Base-by-base conservation (phyloP, 331 rosid species). In the Malus hybrid region DNA sequence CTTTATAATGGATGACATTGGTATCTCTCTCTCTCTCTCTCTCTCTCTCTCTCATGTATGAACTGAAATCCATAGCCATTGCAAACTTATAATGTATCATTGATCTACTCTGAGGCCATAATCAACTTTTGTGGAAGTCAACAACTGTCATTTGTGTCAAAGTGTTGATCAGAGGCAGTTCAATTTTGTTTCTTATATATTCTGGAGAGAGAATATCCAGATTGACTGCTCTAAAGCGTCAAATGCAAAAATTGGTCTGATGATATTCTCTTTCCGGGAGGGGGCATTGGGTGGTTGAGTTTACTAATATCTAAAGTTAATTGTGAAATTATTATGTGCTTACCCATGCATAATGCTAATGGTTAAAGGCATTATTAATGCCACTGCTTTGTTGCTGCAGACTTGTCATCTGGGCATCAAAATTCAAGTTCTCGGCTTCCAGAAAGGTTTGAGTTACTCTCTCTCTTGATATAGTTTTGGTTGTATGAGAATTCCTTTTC, bases 361-460 rank as follows among this genome's bases (percentile, higher is more conserved):
- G 26, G 16, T 28, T 32, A 34, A 10, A 14, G 26, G 22, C 10
- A 46, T 72, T 34, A 76, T 10, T 60, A 58, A 39, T 81, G 24
- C 72, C 76, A 50, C 13, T 78, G 80, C 65, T 76, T 82, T 81
- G 20, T 78, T 81, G 77, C 69, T 84, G 75, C 84, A 95, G 96
- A 90, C 70, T 86, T 90, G 4, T 85, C 97, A 81, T 84, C 93
- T 32, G 89, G 89, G 75, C 90, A 81, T 82, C 97, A 89, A 84
- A 90, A 83, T 88, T 82, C 93, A 78, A 83, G 88, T 86, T 83
- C 91, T 62, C 87, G 96, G 55, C 96, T 95, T 89, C 96, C 97
- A 58, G 99, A 95, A 86, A 95, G 97, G 99, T 95, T 81, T 75
- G 79, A 28, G 78, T 82, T 82, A 55, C 84, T 80, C 30, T 78